Percentiles rank a stretch among this genome's conserved stretches.
These are phyloP conservation scores for Talaromyces sp. DNA, from an alignment of 2,329 filamentous ascomycete species.

Conservation along the genomic window DNA sequence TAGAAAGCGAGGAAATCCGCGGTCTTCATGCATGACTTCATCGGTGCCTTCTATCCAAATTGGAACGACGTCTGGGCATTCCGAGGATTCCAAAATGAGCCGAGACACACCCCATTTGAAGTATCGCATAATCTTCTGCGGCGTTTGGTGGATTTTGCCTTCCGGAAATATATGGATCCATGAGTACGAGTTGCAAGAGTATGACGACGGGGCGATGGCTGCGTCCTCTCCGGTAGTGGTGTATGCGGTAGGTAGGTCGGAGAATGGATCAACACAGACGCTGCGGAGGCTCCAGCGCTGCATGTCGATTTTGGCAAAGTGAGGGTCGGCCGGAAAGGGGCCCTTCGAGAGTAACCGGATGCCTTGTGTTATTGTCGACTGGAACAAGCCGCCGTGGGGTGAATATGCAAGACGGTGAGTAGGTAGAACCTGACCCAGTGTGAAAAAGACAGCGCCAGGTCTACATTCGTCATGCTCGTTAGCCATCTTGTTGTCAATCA, in stretches of 20 bases:
- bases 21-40: conserved; percentile 77
- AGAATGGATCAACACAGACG: conserved; percentile 43
- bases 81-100: conserved; percentile 82
- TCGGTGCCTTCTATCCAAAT: conserved; percentile 94
- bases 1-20: conserved; percentile 71
- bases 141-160: conserved; percentile 85
- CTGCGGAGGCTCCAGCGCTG: conserved; percentile 35
- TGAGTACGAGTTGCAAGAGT: conserved; percentile 60
- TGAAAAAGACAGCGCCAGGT: conserved; percentile 71
- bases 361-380: conserved; percentile 80
- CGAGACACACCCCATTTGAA: conserved; percentile 97
- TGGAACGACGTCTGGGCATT: conserved; percentile 80
- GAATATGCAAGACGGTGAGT: conserved; percentile 79
- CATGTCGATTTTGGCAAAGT: conserved; percentile 31
- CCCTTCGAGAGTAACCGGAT: conserved; percentile 73
- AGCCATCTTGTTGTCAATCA: background rate
- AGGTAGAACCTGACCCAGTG: conserved; percentile 80
- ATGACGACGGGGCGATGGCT: conserved; percentile 67
- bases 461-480: conserved; percentile 36
- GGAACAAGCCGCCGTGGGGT: conserved; percentile 74
- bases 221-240: conserved; percentile 35
- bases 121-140: conserved; percentile 75
- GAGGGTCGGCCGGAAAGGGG: conserved; percentile 48
- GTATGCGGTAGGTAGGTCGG: conserved; percentile 36
- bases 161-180: conserved; percentile 98